Conservation (phyloP, 176 grass and related monocot species). For the Bolboschoenus planiculmis region DNA sequence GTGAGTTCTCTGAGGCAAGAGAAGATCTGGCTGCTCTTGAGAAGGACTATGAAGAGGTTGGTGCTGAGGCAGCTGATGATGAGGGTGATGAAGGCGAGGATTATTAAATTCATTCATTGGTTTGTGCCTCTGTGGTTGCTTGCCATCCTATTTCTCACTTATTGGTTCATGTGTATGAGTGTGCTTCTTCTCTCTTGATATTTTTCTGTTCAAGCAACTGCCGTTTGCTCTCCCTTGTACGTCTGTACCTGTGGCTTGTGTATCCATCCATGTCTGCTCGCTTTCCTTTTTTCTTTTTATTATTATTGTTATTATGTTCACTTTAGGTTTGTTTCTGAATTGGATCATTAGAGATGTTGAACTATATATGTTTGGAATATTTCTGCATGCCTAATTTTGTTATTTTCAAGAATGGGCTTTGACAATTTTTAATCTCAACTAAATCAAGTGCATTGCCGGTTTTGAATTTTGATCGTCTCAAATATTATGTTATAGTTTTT, state of each 20-base stretch:
- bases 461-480: too few species aligned
- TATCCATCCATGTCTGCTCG: background rate
- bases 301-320: constrained; percentile 5
- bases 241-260: background rate
- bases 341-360: constrained; percentile 7
- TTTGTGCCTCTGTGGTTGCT: background rate
- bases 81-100: constrained; percentile 22
- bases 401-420: background rate
- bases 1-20: constrained; percentile 24
- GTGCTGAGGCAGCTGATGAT: constrained; percentile 12
- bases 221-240: background rate
- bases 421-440: background rate
- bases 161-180: constrained; percentile 16
- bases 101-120: constrained; percentile 25
- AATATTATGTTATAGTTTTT: too few species aligned
- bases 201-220: background rate
- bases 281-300: background rate
- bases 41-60: constrained; percentile 23
- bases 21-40: constrained; percentile 23
- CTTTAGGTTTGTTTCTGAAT: constrained; percentile 17
- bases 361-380: constrained; percentile 9
- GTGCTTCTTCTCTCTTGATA: constrained; percentile 12
- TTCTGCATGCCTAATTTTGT: constrained; percentile 16
- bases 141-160: constrained; percentile 3
- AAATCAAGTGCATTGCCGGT: background rate